Evolutionary conservation across 1,284 basidiomycete genomes (phyloP), one percentile per base, ranked within the genome.

Genomic region (Tilletia indica): DNA sequence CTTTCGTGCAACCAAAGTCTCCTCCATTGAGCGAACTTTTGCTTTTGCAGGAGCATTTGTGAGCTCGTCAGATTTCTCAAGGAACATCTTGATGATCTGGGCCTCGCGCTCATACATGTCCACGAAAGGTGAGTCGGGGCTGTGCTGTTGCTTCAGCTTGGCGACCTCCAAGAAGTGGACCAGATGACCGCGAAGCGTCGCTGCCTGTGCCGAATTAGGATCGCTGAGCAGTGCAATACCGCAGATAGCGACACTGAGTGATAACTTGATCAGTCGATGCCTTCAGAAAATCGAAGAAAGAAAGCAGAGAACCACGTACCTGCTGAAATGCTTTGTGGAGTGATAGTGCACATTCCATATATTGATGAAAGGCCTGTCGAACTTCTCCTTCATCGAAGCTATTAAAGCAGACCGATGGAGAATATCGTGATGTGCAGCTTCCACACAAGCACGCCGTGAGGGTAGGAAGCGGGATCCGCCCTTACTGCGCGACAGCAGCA

Each of bases 301-400:
- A 31, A 14, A 45, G 42, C 1, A 31, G 16, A 4, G n/a, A 31
- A 21, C 56, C 14, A 38, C 61, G 12, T 34, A 64, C 61, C 61
- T 64, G 36, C 61, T 64, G 36, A 64, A 64, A 6, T 64, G 61
- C 61, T 64, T 64, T 38, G 61, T 64, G 61, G 61, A 64, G 36
- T 64, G 61, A 39, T 64, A 64, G 4, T 64, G 61, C 61, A 64
- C 61, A 21, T 64, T 64, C 34, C 31, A 64, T 11, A 64, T n/a
- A 14, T 64, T 64, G 6, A 64, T 64, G 36, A 64, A 64, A 14
- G 61, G 12, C 61, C 61, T 9, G 34, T 64, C 38, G 16, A 64
- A 64, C 14, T 39, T 64, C 36, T 38, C 61, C 36, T 42, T 42
- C 61, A 64, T 38, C 36, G 34, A 64, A 14, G 16, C 31, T 11